These are phyloP conservation scores for Lactarius quietus DNA, from an alignment of 768 basidiomycete genomes.

Conservation along the genomic window DNA sequence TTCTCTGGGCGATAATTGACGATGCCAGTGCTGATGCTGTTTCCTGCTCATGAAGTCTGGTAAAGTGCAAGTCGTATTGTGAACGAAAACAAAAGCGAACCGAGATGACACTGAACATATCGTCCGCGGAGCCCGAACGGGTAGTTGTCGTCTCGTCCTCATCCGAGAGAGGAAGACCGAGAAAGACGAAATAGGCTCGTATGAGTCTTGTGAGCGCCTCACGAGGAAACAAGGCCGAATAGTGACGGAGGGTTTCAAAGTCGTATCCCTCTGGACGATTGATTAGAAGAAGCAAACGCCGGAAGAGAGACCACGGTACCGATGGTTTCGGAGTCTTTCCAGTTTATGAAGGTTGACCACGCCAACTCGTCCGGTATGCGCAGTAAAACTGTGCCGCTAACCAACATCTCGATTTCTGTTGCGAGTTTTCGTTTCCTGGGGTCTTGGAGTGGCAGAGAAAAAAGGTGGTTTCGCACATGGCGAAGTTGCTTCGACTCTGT, in stretches of 20 bases:
- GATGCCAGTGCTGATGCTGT: conserved; percentile 28
- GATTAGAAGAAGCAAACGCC: conserved; percentile 11
- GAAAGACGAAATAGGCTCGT: conserved; percentile 64
- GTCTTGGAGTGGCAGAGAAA: conserved; percentile 48
- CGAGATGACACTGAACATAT: conserved; percentile 57
- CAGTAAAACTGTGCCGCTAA: conserved; percentile 73
- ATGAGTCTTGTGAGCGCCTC: conserved; percentile 55
- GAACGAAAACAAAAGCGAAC: conserved; percentile 41
- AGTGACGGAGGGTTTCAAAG: conserved; percentile 51
- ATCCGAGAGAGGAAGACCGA: conserved; percentile 43
- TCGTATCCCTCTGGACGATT: conserved; percentile 56
- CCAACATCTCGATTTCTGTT: conserved; percentile 65
- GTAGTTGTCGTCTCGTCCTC: conserved; percentile 37
- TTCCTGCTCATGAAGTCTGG: conserved; percentile 9
- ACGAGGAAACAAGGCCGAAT: conserved; percentile 60
- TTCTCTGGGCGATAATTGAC: conserved; percentile 63
- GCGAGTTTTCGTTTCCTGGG: conserved; percentile 45
- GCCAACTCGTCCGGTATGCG: conserved; percentile 74
- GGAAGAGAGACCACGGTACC: conserved; percentile 41
- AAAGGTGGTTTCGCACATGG: conserved; percentile 58
- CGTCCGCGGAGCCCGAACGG: conserved; percentile 35
- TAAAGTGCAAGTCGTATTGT: background rate
- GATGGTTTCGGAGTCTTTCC: conserved; percentile 60
- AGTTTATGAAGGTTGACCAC: conserved; percentile 78
- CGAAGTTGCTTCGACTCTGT: conserved; percentile 74